Evolutionary conservation across 208 protist genomes (phyloP).

Genomic region (Tetramitus jugosus): DNA sequence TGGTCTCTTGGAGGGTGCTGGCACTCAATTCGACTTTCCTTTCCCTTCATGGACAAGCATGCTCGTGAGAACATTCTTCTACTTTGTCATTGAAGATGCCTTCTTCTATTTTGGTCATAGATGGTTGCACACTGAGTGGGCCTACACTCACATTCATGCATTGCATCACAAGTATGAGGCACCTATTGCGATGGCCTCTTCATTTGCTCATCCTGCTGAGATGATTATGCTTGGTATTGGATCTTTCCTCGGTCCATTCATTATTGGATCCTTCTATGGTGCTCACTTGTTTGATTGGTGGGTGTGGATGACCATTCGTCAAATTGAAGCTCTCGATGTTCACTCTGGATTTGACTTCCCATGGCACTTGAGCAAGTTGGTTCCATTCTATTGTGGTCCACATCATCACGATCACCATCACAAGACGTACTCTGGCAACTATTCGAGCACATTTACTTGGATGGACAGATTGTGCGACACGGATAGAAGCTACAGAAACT

Average conservation of each 20-base stretch:
- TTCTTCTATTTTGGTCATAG: slow-evolving; percentile 35
- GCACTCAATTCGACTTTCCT: slow-evolving; percentile 12
- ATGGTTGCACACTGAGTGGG: slow-evolving; percentile 26
- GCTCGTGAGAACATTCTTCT: slow-evolving; percentile 11
- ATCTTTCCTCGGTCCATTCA: slow-evolving; percentile 28
- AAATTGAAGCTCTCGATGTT: slow-evolving; percentile 34
- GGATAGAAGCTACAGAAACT: slow-evolving; percentile 27
- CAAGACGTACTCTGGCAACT: slow-evolving; percentile 34
- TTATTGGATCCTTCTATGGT: slow-evolving; percentile 28
- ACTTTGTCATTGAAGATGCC: slow-evolving; percentile 37
- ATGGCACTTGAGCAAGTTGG: slow-evolving; percentile 25
- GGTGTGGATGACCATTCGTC: slow-evolving; percentile 35
- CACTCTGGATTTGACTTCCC: slow-evolving; percentile 41
- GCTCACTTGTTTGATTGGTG: slow-evolving; percentile 31
- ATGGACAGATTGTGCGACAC: slow-evolving; percentile 37
- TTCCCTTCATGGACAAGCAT: slow-evolving; percentile 16
- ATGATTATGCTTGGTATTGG: slow-evolving; percentile 29
- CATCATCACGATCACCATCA: slow-evolving; percentile 32
- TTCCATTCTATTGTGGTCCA: slow-evolving; percentile 39
- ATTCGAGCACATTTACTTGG: slow-evolving; percentile 35
- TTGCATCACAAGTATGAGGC: slow-evolving; percentile 34
- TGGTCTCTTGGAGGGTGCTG: background rate
- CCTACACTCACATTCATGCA: slow-evolving; percentile 37
- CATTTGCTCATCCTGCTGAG: slow-evolving; percentile 36
- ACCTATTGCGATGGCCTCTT: slow-evolving; percentile 32